Base-by-base conservation (phyloP, 345 rosid species). In the Aquilaria yunnanensis region DNA sequence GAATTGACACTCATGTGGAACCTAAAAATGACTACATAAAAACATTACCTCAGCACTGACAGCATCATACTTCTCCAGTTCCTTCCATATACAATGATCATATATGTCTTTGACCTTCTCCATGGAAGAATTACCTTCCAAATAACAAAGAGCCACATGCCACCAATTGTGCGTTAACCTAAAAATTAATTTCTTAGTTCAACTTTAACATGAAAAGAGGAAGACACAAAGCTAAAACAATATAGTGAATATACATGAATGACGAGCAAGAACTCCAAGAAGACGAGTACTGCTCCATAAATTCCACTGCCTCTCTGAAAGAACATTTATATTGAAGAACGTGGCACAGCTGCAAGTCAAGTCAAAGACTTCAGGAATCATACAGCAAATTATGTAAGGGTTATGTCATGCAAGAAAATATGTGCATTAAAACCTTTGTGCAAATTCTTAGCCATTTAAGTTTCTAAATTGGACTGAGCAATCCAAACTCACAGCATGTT, bases 151-250 rank as follows among this genome's bases (percentile, higher is more conserved):
- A 46, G 97, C 93, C 57, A 88, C 78, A 57, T 90, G 98, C 98
- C 98, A 93, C 98, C 98, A 93, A 72, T 93, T 86, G 79, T 93
- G 97, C 33, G 97, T 93, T 54, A 76, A 73, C 89, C 98, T 93
- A 58, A 47, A 33, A 32, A 50, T 58, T 58, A 14, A 51, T 30
- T 37, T 49, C 30, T 64, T 51, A 23, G 33, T 57, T 56, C 52
- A 57, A 7, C 51, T 51, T 57, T 51, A 48, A 51, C 12, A 6
- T 46, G 9, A 7, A 51, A 58, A 57, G 14, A 14, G 10, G 11
- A 11, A 0, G 33, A 48, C 57, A 32, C 13, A 59, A 52, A 65
- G 9, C 11, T 14, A 16, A 33, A 47, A 7, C n/a, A 34, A 1
- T 37, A 31, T 9, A 45, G 13, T 43, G 52, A 51, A 14, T 77